A percentile compares a stretch with the other conserved stretches of the same genome.
Evolutionary conservation across 495 filamentous ascomycete species (phyloP).

Genomic region (Xylaria palmicola): DNA sequence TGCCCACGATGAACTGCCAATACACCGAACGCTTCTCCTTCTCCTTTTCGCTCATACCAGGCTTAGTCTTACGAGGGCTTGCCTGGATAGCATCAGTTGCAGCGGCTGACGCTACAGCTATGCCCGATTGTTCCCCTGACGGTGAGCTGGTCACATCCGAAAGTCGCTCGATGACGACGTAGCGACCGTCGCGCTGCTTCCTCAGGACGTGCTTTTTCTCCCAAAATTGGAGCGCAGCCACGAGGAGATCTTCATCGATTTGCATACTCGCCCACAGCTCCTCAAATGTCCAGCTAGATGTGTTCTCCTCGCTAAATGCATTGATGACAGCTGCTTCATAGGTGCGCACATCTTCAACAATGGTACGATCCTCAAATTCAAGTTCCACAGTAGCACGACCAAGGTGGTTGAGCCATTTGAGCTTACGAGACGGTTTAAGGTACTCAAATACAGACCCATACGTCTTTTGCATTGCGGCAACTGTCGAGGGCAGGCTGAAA

Average conservation of each 20-base stretch:
- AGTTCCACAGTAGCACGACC: conserved; percentile 80
- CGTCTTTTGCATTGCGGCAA: conserved; percentile 60
- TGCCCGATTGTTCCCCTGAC: conserved; percentile 31
- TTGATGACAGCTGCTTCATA: conserved; percentile 91
- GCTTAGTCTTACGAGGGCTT: conserved; percentile 27
- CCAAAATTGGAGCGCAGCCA: conserved; percentile 84
- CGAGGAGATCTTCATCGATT: conserved; percentile 76
- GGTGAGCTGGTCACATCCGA: conserved; percentile 27
- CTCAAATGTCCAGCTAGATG: conserved; percentile 54
- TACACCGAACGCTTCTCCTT: conserved; percentile 81
- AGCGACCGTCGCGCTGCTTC: conserved; percentile 47
- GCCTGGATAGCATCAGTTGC: conserved; percentile 41
- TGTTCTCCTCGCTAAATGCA: conserved; percentile 64
- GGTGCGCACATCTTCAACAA: conserved; percentile 70
- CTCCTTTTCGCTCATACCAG: conserved; percentile 43
- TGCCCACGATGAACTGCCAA: conserved; percentile 86
- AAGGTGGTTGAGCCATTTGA: conserved; percentile 82
- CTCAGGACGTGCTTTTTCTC: conserved; percentile 72
- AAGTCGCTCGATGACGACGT: conserved; percentile 43
- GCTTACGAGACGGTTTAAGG: conserved; percentile 77
- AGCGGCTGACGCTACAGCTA: conserved; percentile 46
- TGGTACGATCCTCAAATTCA: conserved; percentile 75
- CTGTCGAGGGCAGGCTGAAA: conserved; percentile 67
- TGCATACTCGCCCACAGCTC: conserved; percentile 64
- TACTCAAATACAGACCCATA: conserved; percentile 78